Percentiles rank a stretch among this genome's conserved stretches.
Evolutionary conservation across 2,329 filamentous ascomycete species (phyloP).

Genomic region (Plenodomus tracheiphilus): DNA sequence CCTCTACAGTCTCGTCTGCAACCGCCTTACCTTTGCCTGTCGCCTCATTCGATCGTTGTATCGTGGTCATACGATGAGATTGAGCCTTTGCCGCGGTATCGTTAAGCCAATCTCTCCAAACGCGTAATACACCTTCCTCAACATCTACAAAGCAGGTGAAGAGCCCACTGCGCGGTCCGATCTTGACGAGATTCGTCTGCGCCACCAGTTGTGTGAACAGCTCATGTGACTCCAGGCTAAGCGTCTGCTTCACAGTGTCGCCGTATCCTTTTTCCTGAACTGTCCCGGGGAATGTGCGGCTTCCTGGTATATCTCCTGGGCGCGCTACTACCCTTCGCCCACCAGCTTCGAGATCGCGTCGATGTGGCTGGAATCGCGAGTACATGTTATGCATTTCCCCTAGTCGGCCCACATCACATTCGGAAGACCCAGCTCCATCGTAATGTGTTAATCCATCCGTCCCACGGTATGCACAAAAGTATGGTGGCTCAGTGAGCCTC

Average conservation of each 20-base stretch:
- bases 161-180: conserved; percentile 62
- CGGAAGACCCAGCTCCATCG: conserved; percentile 40
- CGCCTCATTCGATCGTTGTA: conserved; percentile 23
- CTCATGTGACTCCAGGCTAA: conserved; percentile 70
- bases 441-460: conserved; percentile 61
- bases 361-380: conserved; percentile 69
- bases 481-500: conserved; percentile 68
- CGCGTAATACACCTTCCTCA: conserved; percentile 67
- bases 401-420: conserved; percentile 42
- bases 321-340: conserved; percentile 45
- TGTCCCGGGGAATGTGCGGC: conserved; percentile 43
- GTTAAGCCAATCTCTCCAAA: conserved; percentile 74
- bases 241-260: conserved; percentile 59
- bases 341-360: conserved; percentile 55
- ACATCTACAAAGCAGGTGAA: conserved; percentile 69
- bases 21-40: conserved; percentile 26
- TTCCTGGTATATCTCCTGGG: conserved; percentile 53
- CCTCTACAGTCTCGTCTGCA: conserved; percentile 13
- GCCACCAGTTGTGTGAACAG: conserved; percentile 75
- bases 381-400: conserved; percentile 62
- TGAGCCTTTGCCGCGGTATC: conserved; percentile 39
- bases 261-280: conserved; percentile 35
- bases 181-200: conserved; percentile 68
- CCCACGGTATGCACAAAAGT: conserved; percentile 69
- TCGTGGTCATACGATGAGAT: conserved; percentile 11